These are phyloP conservation scores for Leucocoprinus birnbaumii DNA, from an alignment of 768 basidiomycete genomes.

Conservation along the genomic window DNA sequence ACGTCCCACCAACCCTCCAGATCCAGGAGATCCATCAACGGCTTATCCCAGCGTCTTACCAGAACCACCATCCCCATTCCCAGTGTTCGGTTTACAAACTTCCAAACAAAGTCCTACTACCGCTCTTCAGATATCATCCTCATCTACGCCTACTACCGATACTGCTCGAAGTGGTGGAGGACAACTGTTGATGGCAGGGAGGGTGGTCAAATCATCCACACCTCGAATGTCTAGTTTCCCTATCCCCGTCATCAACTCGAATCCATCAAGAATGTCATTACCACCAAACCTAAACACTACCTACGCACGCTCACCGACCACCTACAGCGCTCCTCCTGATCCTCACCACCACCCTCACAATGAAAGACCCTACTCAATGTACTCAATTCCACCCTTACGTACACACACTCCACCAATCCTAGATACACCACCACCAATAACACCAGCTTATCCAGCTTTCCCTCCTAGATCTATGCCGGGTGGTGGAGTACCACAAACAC, in stretches of 20 bases:
- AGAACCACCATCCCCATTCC: conserved; percentile 81
- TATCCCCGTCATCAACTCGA: conserved; percentile 15
- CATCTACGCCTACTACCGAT: background rate
- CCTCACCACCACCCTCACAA: conserved; percentile 13
- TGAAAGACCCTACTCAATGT: conserved; percentile 1
- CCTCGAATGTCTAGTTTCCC: conserved; percentile 14
- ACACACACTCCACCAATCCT: conserved; percentile 10
- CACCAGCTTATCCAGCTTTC: conserved; percentile 75
- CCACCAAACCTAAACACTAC: conserved; percentile 20
- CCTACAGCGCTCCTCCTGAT: conserved; percentile 44
- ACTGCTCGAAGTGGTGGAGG: background rate
- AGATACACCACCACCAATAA: conserved; percentile 38
- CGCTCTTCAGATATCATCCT: background rate
- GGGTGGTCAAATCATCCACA: background rate
- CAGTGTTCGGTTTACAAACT: conserved; percentile 30
- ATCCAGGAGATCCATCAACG: conserved; percentile 28
- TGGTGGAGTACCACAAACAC: conserved; percentile 39
- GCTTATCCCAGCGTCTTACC: conserved; percentile 50
- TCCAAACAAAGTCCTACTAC: conserved; percentile 1
- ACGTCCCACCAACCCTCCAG: conserved; percentile 27
- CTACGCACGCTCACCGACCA: conserved; percentile 49
- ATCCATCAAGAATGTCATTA: conserved; percentile 12
- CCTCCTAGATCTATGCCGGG: conserved; percentile 43
- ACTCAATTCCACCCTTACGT: conserved; percentile 13
- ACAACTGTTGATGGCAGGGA: conserved; percentile 7